A percentile compares a stretch with the other conserved stretches of the same genome.
These are phyloP conservation scores for Isoetes taiwanensis DNA, from an alignment of 75 land plant species.

Conservation along the genomic window DNA sequence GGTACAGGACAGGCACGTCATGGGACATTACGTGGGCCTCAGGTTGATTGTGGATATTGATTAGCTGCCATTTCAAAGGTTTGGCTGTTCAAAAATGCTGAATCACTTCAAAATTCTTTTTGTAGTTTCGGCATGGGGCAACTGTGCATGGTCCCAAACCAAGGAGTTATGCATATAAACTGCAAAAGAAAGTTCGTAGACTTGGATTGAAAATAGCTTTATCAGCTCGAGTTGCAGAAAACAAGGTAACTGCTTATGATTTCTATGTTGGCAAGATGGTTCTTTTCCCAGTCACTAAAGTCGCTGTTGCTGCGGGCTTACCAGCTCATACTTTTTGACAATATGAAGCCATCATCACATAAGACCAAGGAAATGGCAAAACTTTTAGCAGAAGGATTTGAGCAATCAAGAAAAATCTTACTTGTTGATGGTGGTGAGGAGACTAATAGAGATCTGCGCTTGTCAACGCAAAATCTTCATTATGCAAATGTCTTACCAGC, in stretches of 20 bases:
- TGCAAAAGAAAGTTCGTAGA: constrained; percentile 84
- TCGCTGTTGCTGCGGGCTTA: neutral
- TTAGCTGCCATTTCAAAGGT: neutral
- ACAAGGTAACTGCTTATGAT: constrained; percentile 44
- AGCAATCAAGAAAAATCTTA: constrained; percentile 60
- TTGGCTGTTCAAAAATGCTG: constrained; percentile 4
- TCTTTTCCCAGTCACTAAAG: neutral
- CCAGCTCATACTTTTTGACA: constrained; percentile 80
- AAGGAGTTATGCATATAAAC: constrained; percentile 70
- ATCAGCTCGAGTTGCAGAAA: constrained; percentile 88
- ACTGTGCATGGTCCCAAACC: constrained; percentile 92
- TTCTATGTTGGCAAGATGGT: neutral
- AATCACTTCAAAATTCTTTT: constrained; percentile 10
- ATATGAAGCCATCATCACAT: constrained; percentile 47
- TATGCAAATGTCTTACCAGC: constrained; percentile 82
- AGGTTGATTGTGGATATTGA: constrained; percentile 28
- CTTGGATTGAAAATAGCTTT: constrained; percentile 85
- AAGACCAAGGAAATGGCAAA: constrained; percentile 75
- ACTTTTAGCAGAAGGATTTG: constrained; percentile 43
- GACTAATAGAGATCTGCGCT: constrained; percentile 29
- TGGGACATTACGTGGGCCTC: constrained; percentile 86
- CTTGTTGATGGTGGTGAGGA: constrained; percentile 71
- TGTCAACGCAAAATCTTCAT: constrained; percentile 72
- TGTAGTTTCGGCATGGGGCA: constrained; percentile 83
- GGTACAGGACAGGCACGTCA: constrained; percentile 91